Percentiles rank a stretch among this genome's conserved stretches.
phyloP scores from a whole-genome alignment of 371 early-diverging fungal genomes.

The Zancudomyces culisetae region DNA sequence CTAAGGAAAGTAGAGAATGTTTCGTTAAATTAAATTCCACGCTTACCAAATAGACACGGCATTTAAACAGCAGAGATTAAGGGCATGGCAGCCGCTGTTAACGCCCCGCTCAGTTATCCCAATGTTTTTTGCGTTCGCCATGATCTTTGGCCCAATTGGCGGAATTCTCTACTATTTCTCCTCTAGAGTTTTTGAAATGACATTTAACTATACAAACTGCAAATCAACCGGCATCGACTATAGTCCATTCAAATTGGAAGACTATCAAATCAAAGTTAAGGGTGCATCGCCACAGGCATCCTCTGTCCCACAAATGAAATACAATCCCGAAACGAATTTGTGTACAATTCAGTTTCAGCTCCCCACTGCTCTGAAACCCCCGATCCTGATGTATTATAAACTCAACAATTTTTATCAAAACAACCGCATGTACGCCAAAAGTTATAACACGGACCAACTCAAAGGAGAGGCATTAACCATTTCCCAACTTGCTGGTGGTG shows the following conservation, averaged over 20 bases:
- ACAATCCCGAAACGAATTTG: slow-evolving; percentile 10
- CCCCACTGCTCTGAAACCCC: slow-evolving; percentile 39
- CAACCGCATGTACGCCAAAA: slow-evolving; percentile 88
- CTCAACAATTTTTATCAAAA: slow-evolving; percentile 97
- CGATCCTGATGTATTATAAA: slow-evolving; percentile 84
- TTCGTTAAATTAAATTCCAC: neutral
- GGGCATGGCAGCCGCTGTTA: slow-evolving; percentile 94
- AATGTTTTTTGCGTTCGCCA: slow-evolving; percentile 73
- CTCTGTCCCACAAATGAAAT: slow-evolving; percentile 19
- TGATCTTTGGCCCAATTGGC: slow-evolving; percentile 82
- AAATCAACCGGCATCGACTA: slow-evolving; percentile 12
- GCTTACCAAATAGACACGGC: slow-evolving; percentile 53
- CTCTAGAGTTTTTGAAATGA: slow-evolving; percentile 39
- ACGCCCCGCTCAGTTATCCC: slow-evolving; percentile 88
- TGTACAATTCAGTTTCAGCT: slow-evolving; percentile 66
- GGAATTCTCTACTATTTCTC: slow-evolving; percentile 55
- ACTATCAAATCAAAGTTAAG: slow-evolving; percentile 21
- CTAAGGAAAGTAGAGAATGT: too few relatives aligned
- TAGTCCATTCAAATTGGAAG: slow-evolving; percentile 7
- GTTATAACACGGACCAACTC: slow-evolving; percentile 65
- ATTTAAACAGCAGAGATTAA: slow-evolving; percentile 91
- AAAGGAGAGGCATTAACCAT: slow-evolving; percentile 38
- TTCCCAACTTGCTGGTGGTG: slow-evolving; percentile 14
- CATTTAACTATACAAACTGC: slow-evolving; percentile 83
- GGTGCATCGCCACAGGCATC: slow-evolving; percentile 8